phyloP scores from a whole-genome alignment of 176 grass and related monocot species.

The Oryza longistaminata region DNA sequence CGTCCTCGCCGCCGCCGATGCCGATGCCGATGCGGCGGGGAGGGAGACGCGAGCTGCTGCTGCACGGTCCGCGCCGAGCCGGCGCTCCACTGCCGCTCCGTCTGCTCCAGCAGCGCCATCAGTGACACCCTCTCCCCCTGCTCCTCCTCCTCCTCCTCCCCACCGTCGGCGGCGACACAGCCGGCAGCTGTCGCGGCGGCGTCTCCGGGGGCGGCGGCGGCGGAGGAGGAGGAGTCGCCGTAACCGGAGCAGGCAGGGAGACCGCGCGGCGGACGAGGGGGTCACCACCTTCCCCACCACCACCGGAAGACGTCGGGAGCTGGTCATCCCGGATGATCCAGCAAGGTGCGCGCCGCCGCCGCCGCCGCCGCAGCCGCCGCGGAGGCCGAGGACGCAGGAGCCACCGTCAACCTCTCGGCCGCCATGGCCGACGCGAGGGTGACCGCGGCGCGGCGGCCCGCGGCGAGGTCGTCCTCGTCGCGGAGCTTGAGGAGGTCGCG shows the following conservation, averaged over 20 bases:
- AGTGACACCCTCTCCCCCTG: conserved; percentile 67
- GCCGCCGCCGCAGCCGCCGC: conserved; percentile 19
- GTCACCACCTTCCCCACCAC: not conserved
- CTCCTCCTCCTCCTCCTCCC: conserved; percentile 37
- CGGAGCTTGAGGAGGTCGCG: conserved; percentile 66
- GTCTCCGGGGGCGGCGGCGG: not conserved
- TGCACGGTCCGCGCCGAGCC: not conserved
- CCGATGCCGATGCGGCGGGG: not conserved
- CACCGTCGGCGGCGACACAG: not conserved
- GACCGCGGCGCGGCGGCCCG: conserved; percentile 46
- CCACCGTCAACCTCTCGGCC: conserved; percentile 22
- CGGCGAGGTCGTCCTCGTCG: conserved; percentile 47
- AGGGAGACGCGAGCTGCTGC: not conserved
- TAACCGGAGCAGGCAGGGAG: conserved; percentile 14
- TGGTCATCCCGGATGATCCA: conserved; percentile 62
- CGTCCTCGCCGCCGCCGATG: not conserved
- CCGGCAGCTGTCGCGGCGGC: not conserved
- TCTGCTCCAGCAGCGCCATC: conserved; percentile 93
- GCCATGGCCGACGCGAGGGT: conserved; percentile 45
- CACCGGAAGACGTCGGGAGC: not conserved
- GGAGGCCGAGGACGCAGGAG: conserved; percentile 4
- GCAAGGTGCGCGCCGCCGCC: conserved; percentile 39
- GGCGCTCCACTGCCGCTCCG: conserved; percentile 69
- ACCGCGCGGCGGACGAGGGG: conserved; percentile 34
- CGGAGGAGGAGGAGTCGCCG: not conserved